Percentiles rank a stretch among this genome's conserved stretches.
These are phyloP conservation scores for Dryas integrifolia DNA, from an alignment of 331 rosid species.

Conservation along the genomic window DNA sequence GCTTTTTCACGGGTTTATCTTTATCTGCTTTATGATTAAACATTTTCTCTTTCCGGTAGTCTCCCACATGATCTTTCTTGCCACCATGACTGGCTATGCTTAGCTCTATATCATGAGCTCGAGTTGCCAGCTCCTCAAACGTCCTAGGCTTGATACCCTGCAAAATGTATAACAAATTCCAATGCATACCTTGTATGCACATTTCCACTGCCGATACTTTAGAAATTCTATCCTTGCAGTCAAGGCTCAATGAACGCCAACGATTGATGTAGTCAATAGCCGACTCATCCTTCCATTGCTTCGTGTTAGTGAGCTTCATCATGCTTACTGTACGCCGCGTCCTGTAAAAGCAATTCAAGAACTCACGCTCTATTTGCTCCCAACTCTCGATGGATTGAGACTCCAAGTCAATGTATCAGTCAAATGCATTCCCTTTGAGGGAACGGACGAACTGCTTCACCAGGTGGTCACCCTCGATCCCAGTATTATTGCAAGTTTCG, in stretches of 20 bases:
- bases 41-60: not conserved
- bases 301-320: not conserved
- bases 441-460: not conserved
- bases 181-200: not conserved
- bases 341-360: not conserved
- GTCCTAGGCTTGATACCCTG: not conserved
- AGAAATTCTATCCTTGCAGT: not conserved
- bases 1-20: not conserved
- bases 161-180: not conserved
- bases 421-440: not conserved
- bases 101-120: not conserved
- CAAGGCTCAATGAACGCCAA: not conserved
- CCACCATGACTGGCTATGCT: not conserved
- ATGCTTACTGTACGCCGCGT: not conserved
- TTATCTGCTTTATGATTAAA: not conserved
- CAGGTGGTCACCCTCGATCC: not conserved
- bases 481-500: not conserved
- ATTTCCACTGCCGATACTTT: not conserved
- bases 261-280: not conserved
- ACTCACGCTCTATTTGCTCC: not conserved
- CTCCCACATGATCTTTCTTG: accelerated
- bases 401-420: not conserved
- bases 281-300: not conserved
- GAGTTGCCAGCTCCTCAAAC: not conserved
- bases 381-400: not conserved